Percentiles rank a stretch among this genome's conserved stretches.
phyloP scores from a whole-genome alignment of 805 yeast species.

The Saccharomycopsis sp. region DNA sequence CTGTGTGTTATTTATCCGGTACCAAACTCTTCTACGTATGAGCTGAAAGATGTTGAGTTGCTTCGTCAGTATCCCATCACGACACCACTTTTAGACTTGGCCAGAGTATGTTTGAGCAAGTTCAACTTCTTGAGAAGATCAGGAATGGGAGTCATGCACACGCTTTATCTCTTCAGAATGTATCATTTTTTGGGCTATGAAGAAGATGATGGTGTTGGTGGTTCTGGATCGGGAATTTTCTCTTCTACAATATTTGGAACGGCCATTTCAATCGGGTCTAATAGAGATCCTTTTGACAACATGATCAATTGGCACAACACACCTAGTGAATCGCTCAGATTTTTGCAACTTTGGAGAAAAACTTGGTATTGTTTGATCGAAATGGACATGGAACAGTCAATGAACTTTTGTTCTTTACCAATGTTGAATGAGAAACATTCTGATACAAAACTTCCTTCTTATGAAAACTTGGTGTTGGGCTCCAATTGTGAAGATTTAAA shows the following conservation, averaged over 20 bases:
- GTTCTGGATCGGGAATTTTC: slow-evolving; percentile 32
- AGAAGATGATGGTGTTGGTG: slow-evolving; percentile 37
- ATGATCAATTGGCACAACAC: slow-evolving; percentile 1
- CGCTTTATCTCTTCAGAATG: slow-evolving; percentile 31
- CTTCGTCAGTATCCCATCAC: slow-evolving; percentile 33
- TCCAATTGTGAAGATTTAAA: slow-evolving; percentile 17
- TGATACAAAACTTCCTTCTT: slow-evolving; percentile 14
- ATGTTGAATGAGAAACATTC: slow-evolving; percentile 5
- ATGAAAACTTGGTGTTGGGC: slow-evolving; percentile 8
- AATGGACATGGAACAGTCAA: slow-evolving; percentile 25
- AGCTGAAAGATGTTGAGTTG: slow-evolving; percentile 26
- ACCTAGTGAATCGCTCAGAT: slow-evolving; percentile 4
- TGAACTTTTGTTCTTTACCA: slow-evolving; percentile 5
- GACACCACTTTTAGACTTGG: slow-evolving; percentile 31
- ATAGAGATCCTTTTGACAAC: slow-evolving; percentile 30
- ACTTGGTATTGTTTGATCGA: slow-evolving; percentile 31
- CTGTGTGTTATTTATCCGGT: too few species aligned
- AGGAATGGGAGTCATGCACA: slow-evolving; percentile 36
- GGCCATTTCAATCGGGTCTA: slow-evolving; percentile 38
- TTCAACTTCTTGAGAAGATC: slow-evolving; percentile 33
- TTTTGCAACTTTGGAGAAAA: slow-evolving; percentile 32
- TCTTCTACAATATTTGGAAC: slow-evolving; percentile 32
- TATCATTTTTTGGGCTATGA: slow-evolving; percentile 39
- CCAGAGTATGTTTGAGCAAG: slow-evolving; percentile 32
- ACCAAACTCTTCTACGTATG: slow-evolving; percentile 22